Conservation (phyloP, 2,329 filamentous ascomycete species). For the Botrytis galanthina region DNA sequence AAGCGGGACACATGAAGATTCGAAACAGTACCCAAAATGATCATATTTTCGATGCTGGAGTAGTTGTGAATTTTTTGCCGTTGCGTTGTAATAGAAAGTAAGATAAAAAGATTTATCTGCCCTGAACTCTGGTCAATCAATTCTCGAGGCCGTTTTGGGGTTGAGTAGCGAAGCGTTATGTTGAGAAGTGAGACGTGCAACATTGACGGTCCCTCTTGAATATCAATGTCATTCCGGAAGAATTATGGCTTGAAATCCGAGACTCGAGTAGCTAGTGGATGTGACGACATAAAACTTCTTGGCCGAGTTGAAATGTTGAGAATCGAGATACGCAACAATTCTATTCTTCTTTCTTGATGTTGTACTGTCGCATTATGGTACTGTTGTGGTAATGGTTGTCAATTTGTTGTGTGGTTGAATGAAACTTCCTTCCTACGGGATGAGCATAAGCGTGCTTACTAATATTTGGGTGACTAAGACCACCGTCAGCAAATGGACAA, state of each 20-base stretch:
- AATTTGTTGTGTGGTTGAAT: not conserved
- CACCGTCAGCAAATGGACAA: not conserved
- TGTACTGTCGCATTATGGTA: not conserved
- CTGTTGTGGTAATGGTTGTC: not conserved
- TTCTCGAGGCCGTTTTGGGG: not conserved
- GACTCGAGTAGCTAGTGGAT: slow-evolving; percentile 15
- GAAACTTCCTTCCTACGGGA: not conserved
- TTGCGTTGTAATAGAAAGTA: not conserved
- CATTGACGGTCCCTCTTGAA: slow-evolving; percentile 19
- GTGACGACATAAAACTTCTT: not conserved
- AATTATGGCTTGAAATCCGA: slow-evolving; percentile 18
- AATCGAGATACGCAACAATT: not conserved
- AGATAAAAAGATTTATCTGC: not conserved
- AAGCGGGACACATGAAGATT: not conserved
- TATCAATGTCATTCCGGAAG: slow-evolving; percentile 19
- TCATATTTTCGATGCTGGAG: too few relatives aligned
- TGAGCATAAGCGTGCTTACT: not conserved
- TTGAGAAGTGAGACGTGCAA: slow-evolving; percentile 4
- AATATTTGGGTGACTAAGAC: not conserved
- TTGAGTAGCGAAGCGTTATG: not conserved
- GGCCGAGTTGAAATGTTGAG: not conserved
- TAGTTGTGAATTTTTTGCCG: too few relatives aligned
- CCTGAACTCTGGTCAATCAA: not conserved
- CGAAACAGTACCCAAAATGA: too few relatives aligned
- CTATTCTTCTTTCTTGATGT: too few relatives aligned